Evolutionary conservation across 257 asterid species (phyloP).

Genomic region (Paulownia fortunei): DNA sequence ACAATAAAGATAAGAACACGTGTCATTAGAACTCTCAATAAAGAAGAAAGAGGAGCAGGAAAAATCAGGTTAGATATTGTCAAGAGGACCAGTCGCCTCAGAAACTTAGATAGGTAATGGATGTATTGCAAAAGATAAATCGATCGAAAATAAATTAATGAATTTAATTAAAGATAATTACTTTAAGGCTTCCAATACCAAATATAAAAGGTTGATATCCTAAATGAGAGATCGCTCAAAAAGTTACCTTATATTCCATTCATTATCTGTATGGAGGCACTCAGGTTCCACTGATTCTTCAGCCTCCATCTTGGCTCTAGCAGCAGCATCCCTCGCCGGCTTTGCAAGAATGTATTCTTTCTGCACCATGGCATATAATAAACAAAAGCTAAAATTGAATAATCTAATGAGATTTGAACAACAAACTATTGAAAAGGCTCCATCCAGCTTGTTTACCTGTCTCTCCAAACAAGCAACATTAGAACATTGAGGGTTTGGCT

Average conservation of each 20-base stretch:
- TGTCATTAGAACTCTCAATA: neutral
- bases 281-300: slow-evolving; percentile 56
- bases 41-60: neutral
- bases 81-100: neutral
- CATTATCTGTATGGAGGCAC: slow-evolving; percentile 84
- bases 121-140: neutral
- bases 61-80: neutral
- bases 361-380: slow-evolving; percentile 47
- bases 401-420: neutral
- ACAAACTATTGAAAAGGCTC: slow-evolving; percentile 7
- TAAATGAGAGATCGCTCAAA: neutral
- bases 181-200: slow-evolving; percentile 3
- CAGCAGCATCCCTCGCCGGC: slow-evolving; percentile 95
- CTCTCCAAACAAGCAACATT: slow-evolving; percentile 94
- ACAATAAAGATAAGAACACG: slow-evolving; percentile 37
- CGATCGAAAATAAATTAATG: neutral
- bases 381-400: neutral
- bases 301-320: slow-evolving; percentile 70
- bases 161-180: neutral
- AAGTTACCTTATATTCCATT: slow-evolving; percentile 90
- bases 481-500: slow-evolving; percentile 95
- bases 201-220: neutral
- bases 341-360: slow-evolving; percentile 72
- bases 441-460: slow-evolving; percentile 61
- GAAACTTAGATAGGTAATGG: slow-evolving; percentile 1